Conservation (phyloP, 2,329 filamentous ascomycete genomes). For the Cyclaneusma minus region DNA sequence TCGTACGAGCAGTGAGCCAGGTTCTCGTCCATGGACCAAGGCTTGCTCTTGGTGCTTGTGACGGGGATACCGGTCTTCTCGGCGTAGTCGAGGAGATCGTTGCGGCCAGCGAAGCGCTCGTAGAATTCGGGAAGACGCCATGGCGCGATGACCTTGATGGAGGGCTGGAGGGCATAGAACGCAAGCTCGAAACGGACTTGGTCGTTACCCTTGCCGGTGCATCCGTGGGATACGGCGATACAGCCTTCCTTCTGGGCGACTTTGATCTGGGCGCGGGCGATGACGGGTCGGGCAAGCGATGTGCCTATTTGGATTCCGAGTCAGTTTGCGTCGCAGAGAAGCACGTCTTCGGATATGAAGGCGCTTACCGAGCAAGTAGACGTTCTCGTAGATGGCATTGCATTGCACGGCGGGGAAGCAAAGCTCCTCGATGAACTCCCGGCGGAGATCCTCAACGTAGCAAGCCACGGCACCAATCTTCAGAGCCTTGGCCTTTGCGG, state of each 20-base stretch:
- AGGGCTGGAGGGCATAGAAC: constrained; percentile 45
- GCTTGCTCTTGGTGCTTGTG: constrained; percentile 56
- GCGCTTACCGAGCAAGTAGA: constrained; percentile 37
- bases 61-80: constrained; percentile 52
- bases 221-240: constrained; percentile 32
- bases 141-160: constrained; percentile 59
- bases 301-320: constrained; percentile 27
- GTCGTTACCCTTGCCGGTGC: constrained; percentile 47
- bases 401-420: constrained; percentile 67
- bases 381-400: constrained; percentile 54
- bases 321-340: constrained; percentile 1
- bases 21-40: constrained; percentile 55
- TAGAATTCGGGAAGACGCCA: constrained; percentile 59
- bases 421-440: constrained; percentile 67
- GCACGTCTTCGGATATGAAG: constrained; percentile 10
- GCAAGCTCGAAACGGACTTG: constrained; percentile 51
- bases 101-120: constrained; percentile 54
- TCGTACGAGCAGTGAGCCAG: constrained; percentile 69
- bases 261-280: constrained; percentile 49
- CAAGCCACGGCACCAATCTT: constrained; percentile 21
- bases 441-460: constrained; percentile 45
- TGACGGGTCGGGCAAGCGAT: constrained; percentile 52
- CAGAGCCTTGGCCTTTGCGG: constrained; percentile 55
- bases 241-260: constrained; percentile 49
- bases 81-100: constrained; percentile 60